Base-by-base conservation (phyloP, 2,329 filamentous ascomycete species). In the Canariomyces notabilis region DNA sequence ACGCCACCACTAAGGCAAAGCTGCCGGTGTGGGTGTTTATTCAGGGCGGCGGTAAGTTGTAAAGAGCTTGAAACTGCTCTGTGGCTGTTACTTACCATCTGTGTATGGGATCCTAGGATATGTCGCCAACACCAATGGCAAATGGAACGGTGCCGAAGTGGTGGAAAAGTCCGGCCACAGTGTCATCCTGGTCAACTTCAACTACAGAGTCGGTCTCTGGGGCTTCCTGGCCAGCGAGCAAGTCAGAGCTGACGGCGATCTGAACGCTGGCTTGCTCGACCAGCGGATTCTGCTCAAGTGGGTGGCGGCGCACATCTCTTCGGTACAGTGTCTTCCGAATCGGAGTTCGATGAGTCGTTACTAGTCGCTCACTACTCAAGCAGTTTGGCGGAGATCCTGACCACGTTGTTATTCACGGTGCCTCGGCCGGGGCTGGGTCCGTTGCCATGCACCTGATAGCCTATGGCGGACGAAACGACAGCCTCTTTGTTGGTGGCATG, bases 231-330 rank as follows among this genome's bases (percentile, higher is more conserved):
- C 79, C 0, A 74, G 79, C 37, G 71, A 79, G 32, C 66, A 73
- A 22, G 68, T 85, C 8, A 70, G 72, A 31, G 59, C 65, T 5
- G 65, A 79, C 52, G 81, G 81, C 1, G 70, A 74, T 39, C 67
- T 84, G 7, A 86, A 87, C 57, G 77, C 67, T 2, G 83, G 83
- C 0, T 61, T 86, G 6, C 67, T 83, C 2, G 82, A 87, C 55
- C 80, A 85, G 63, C 69, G 79, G 15, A 71, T 76, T 20, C 67
- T 76, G 2, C 60, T 87, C 37, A 59, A 75, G 40, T 86, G 83
- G 83, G 73, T 84, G 0, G 71, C 79, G 56, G 64, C 72, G 29
- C 67, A 86, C 49, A 83, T 86, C 34, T 59, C 63, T 22, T 61
- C 72, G 59, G 71, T 72, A 58, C 6, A 50, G 47, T 14, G 7